Percentiles rank a stretch among this genome's conserved stretches.
phyloP scores from a whole-genome alignment of 2,329 filamentous ascomycete genomes.

The Cryphonectria nitschkei region DNA sequence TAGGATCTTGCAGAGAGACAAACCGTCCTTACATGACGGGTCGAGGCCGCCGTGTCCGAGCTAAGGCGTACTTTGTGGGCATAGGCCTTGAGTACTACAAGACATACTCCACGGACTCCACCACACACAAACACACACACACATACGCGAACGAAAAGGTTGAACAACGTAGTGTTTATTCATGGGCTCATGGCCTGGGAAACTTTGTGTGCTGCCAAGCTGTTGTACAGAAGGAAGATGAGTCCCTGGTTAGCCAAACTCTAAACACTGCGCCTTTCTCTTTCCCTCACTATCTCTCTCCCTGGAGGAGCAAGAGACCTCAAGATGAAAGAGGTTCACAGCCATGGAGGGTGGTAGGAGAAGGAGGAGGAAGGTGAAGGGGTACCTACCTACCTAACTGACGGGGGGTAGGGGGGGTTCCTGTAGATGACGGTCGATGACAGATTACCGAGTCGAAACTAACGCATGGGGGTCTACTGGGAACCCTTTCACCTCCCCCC shows the following conservation, averaged over 20 bases:
- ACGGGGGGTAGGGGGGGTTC: not conserved
- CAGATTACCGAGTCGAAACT: conserved; percentile 5
- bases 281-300: not conserved
- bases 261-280: not conserved
- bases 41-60: conserved; percentile 12
- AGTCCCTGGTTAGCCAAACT: not conserved
- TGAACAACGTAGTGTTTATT: conserved; percentile 1
- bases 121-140: not conserved
- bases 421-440: not conserved
- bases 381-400: not conserved
- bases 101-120: conserved; percentile 3
- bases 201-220: conserved; percentile 12
- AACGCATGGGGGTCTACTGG: not conserved
- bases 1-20: conserved; percentile 9
- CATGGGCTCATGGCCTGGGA: not conserved
- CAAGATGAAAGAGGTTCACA: not conserved
- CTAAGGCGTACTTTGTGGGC: conserved; percentile 12
- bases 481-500: not conserved
- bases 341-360: too few relatives aligned
- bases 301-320: conserved; percentile 1
- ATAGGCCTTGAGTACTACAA: conserved; percentile 10
- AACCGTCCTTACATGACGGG: conserved; percentile 8
- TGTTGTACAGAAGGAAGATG: conserved; percentile 13
- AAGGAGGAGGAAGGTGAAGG: not conserved
- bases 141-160: conserved; percentile 1